Conservation (phyloP, 371 early-diverging fungal genomes). For the Mortierella sp. region DNA sequence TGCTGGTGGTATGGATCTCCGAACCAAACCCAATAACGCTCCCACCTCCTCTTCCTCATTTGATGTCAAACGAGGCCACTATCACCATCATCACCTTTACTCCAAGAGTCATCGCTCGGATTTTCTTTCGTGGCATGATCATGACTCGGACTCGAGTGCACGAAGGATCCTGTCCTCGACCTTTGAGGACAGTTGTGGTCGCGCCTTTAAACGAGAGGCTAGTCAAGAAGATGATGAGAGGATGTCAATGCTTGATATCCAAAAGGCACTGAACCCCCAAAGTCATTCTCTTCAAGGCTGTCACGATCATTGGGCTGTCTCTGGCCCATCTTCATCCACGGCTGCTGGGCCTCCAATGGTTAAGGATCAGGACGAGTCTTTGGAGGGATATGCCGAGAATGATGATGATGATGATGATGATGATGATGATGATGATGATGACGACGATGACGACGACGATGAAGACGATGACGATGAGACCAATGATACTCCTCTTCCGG, state of each 20-base stretch:
- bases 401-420: constrained; percentile 24
- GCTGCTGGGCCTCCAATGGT: constrained; percentile 14
- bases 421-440: constrained; percentile 12
- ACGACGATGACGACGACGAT: constrained; percentile 11
- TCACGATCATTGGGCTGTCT: background rate
- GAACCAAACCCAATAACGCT: background rate
- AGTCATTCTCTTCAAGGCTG: background rate
- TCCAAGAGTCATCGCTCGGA: background rate
- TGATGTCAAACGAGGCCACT: constrained; percentile 5
- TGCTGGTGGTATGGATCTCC: background rate
- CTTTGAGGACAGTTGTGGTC: constrained; percentile 14
- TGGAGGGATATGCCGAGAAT: constrained; percentile 24
- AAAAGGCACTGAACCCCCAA: background rate
- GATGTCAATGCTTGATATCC: background rate
- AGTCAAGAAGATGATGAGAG: constrained; percentile 12
- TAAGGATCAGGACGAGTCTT: constrained; percentile 17
- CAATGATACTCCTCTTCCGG: background rate
- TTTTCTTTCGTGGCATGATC: background rate
- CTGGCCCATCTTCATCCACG: constrained; percentile 14
- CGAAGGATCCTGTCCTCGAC: background rate
- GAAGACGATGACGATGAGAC: constrained; percentile 4
- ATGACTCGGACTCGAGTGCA: background rate
- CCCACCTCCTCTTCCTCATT: constrained; percentile 10
- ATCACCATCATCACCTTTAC: constrained; percentile 14
- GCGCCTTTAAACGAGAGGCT: constrained; percentile 32